Evolutionary conservation across 1,139 yeast genomes (phyloP).

Genomic region (Lodderomyces metapsilosis): DNA sequence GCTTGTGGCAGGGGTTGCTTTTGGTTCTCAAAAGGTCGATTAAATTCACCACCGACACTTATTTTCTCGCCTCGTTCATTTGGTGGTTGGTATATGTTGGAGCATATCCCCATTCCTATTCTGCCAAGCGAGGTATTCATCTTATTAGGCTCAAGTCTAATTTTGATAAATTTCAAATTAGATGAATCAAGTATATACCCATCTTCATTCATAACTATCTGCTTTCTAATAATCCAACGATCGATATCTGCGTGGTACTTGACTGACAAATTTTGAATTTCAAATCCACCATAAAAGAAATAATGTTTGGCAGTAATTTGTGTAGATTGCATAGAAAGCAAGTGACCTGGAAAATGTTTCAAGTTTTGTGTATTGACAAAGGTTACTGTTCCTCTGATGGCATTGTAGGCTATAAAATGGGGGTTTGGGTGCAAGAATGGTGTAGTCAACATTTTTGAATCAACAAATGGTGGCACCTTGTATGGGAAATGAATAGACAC

Average conservation of each 20-base stretch:
- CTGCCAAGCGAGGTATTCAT: constrained; percentile 20
- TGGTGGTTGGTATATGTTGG: constrained; percentile 13
- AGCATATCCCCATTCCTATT: constrained; percentile 22
- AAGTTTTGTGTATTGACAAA: constrained; percentile 25
- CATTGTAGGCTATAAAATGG: constrained; percentile 29
- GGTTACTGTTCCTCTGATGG: constrained; percentile 34
- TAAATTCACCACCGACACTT: background rate
- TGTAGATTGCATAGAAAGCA: constrained; percentile 29
- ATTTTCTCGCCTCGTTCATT: background rate
- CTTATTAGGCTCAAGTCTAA: constrained; percentile 22
- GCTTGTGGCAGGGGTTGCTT: constrained; percentile 1
- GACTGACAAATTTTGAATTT: constrained; percentile 24
- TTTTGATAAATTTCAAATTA: constrained; percentile 31
- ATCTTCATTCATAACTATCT: constrained; percentile 31
- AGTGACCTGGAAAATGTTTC: constrained; percentile 27
- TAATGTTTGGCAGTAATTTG: constrained; percentile 35
- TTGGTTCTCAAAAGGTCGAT: constrained; percentile 2
- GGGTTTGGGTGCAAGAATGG: constrained; percentile 35
- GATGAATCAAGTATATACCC: constrained; percentile 38
- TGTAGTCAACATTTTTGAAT: constrained; percentile 31
- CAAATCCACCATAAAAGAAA: constrained; percentile 45
- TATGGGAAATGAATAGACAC: constrained; percentile 41
- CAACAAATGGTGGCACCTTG: constrained; percentile 42
- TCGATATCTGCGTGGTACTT: constrained; percentile 23
- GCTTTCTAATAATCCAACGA: constrained; percentile 39